phyloP scores from a whole-genome alignment of 2,329 filamentous ascomycete species.

The Fragosphaeria purpurea region DNA sequence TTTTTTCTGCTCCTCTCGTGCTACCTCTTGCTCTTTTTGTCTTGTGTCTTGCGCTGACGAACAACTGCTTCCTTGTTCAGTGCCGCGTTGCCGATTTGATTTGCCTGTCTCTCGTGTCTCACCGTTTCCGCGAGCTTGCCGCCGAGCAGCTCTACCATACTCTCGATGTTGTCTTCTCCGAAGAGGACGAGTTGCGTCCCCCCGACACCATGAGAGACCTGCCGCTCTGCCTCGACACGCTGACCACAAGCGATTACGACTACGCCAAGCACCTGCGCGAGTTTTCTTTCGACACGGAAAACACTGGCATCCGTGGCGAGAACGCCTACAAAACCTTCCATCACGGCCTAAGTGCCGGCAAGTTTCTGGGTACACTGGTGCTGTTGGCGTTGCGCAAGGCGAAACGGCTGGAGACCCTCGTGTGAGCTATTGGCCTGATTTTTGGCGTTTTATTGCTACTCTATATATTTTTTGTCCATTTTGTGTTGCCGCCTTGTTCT shows the following conservation, averaged over 20 bases:
- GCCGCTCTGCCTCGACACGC: slow-evolving; percentile 48
- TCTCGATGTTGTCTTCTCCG: slow-evolving; percentile 52
- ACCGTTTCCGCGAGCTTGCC: slow-evolving; percentile 46
- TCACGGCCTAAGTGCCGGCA: slow-evolving; percentile 47
- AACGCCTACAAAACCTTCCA: slow-evolving; percentile 43
- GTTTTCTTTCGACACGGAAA: slow-evolving; percentile 46
- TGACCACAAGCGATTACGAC: slow-evolving; percentile 53
- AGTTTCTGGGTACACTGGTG: slow-evolving; percentile 53
- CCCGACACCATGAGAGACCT: slow-evolving; percentile 47
- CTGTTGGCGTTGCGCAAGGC: slow-evolving; percentile 46
- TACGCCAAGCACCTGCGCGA: slow-evolving; percentile 49
- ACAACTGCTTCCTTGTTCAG: slow-evolving; percentile 21
- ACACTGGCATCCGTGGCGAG: slow-evolving; percentile 42
- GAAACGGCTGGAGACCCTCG: slow-evolving; percentile 44
- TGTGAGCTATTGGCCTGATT: slow-evolving; percentile 26
- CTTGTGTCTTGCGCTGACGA: background rate
- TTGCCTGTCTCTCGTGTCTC: slow-evolving; percentile 48
- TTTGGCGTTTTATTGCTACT: background rate
- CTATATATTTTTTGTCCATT: too few species aligned
- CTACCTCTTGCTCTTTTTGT: background rate
- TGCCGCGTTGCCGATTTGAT: slow-evolving; percentile 38
- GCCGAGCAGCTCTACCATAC: slow-evolving; percentile 49
- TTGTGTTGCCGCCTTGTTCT: too few species aligned
- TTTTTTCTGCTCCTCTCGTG: background rate
- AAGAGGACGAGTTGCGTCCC: slow-evolving; percentile 42